These are phyloP conservation scores for Hibiscus mutabilis DNA, from an alignment of 345 rosid species.

Conservation along the genomic window DNA sequence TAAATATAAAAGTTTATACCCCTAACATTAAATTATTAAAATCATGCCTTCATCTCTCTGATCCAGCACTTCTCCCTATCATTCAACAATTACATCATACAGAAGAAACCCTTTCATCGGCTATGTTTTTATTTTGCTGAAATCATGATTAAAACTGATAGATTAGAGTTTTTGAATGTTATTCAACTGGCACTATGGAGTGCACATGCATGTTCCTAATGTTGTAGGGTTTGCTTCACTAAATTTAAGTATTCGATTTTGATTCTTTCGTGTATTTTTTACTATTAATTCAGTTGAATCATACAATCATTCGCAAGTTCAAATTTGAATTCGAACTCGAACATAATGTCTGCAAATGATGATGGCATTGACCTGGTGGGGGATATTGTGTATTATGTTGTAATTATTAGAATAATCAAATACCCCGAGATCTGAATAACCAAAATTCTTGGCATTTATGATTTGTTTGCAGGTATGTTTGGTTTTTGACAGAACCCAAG, in stretches of 20 bases:
- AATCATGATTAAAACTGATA: too few relatives aligned
- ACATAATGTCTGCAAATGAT: background rate
- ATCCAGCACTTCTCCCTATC: too few relatives aligned
- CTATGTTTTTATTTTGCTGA: background rate
- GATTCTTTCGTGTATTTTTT: background rate
- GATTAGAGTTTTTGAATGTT: background rate
- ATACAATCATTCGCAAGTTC: background rate
- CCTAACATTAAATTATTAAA: too few relatives aligned
- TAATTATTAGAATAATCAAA: conserved; percentile 1
- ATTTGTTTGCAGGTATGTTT: conserved; percentile 16
- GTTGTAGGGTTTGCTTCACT: background rate
- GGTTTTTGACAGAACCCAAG: background rate
- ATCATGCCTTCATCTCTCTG: too few relatives aligned
- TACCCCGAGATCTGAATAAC: conserved; percentile 1
- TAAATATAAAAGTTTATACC: too few relatives aligned
- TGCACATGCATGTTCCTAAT: background rate
- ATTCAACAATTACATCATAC: too few relatives aligned
- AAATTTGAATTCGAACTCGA: background rate
- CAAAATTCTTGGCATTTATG: conserved; percentile 20
- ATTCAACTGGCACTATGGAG: background rate
- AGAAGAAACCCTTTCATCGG: background rate
- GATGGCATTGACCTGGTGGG: background rate
- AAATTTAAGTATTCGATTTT: background rate
- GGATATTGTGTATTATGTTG: too few relatives aligned
- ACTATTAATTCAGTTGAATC: background rate